A percentile compares a stretch with the other conserved stretches of the same genome.
Conservation (phyloP, 106 monocot species). For the Agapanthus africanus region DNA sequence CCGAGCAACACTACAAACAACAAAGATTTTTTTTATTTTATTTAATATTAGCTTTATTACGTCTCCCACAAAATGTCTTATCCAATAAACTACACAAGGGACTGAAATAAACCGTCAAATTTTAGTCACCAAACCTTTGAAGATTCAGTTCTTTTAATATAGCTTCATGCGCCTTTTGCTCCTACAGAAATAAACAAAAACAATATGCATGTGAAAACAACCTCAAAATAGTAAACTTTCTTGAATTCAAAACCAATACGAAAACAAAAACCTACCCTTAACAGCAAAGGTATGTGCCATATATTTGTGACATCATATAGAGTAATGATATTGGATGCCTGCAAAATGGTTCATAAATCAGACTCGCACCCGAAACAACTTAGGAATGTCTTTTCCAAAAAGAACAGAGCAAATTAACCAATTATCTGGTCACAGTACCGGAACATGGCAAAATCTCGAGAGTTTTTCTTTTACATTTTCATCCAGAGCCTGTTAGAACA, state of each 20-base stretch:
- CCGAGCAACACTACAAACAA: slow-evolving; percentile 26
- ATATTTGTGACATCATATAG: slow-evolving; percentile 94
- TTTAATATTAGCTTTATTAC: too few relatives aligned
- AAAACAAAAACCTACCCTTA: slow-evolving; percentile 48
- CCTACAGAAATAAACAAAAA: slow-evolving; percentile 28
- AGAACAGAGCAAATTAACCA: neutral
- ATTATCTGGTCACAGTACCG: slow-evolving; percentile 20
- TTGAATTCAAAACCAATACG: neutral
- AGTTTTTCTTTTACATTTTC: slow-evolving; percentile 69
- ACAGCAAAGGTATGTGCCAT: slow-evolving; percentile 83
- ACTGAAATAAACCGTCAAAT: neutral
- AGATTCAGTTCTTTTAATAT: slow-evolving; percentile 68
- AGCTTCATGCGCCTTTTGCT: slow-evolving; percentile 85
- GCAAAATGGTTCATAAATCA: slow-evolving; percentile 12
- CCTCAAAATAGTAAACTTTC: neutral
- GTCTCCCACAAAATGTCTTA: too few relatives aligned
- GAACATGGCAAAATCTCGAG: slow-evolving; percentile 72
- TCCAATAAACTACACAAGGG: too few relatives aligned
- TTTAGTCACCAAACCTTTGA: slow-evolving; percentile 33
- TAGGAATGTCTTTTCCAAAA: slow-evolving; percentile 3
- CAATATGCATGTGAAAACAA: neutral
- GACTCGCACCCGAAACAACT: too few relatives aligned
- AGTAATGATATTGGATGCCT: slow-evolving; percentile 69
- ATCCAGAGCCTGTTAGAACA: slow-evolving; percentile 36
- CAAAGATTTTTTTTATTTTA: too few relatives aligned